phyloP scores from a whole-genome alignment of 2,329 filamentous ascomycete genomes.

The Aspergillus hiratsukae region DNA sequence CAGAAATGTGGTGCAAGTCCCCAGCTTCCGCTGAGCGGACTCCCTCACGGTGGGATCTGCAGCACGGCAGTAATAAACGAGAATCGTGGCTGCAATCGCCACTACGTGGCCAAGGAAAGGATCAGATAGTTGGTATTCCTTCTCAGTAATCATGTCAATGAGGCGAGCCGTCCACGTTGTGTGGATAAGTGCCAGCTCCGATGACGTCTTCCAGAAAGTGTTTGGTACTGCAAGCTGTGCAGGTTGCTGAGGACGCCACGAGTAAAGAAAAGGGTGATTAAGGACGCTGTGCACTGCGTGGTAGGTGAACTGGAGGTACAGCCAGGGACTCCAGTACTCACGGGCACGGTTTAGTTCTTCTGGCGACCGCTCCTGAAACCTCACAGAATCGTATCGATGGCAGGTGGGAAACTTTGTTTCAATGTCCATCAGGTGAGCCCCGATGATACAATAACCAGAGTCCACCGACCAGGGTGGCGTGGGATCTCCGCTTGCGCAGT shows the following conservation, averaged over 20 bases:
- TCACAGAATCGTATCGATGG: background rate
- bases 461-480: background rate
- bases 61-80: background rate
- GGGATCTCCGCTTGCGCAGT: background rate
- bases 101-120: background rate
- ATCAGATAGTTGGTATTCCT: background rate
- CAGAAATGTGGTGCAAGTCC: background rate
- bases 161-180: background rate
- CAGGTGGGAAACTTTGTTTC: background rate
- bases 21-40: background rate
- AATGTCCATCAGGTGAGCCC: background rate
- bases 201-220: background rate
- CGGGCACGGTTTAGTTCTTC: conserved; percentile 11
- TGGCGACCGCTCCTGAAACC: background rate
- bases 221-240: background rate
- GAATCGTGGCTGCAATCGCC: background rate
- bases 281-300: conserved; percentile 28
- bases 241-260: background rate
- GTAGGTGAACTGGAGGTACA: conserved; percentile 28
- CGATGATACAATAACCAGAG: background rate
- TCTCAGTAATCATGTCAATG: background rate
- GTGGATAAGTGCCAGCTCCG: background rate
- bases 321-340: conserved; percentile 29
- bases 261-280: conserved; percentile 27
- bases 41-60: background rate